These are phyloP conservation scores for Tilletia caries DNA, from an alignment of 1,284 basidiomycete species.

Conservation along the genomic window DNA sequence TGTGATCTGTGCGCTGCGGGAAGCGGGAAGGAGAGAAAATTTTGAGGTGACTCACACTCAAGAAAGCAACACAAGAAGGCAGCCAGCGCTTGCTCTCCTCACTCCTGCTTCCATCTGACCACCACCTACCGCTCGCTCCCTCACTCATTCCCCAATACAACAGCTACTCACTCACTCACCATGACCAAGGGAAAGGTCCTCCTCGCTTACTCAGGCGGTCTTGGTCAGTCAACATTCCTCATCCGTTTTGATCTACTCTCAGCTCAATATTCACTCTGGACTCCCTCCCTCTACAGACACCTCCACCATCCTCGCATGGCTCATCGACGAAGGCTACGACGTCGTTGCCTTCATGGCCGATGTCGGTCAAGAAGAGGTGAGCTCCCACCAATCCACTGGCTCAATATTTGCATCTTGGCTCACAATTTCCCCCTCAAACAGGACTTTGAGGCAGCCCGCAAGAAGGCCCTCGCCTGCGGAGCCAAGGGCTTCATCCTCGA, in stretches of 20 bases:
- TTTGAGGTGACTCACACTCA: background rate
- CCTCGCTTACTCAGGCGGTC: conserved; percentile 94
- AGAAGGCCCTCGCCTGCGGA: conserved; percentile 86
- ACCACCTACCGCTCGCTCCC: background rate
- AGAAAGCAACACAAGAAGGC: no score
- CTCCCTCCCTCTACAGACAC: conserved; percentile 32
- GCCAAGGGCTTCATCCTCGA: conserved; percentile 92
- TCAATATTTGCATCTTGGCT: conserved; percentile 4
- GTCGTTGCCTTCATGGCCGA: conserved; percentile 98
- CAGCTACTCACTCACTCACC: conserved; percentile 2
- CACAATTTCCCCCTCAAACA: conserved; percentile 48
- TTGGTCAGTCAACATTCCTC: conserved; percentile 66
- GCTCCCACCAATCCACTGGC: conserved; percentile 13
- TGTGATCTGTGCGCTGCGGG: no score
- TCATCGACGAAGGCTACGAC: conserved; percentile 93
- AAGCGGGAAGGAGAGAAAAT: no score
- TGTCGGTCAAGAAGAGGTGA: conserved; percentile 85
- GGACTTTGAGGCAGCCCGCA: conserved; percentile 90
- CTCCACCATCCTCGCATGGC: conserved; percentile 53
- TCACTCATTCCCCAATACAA: background rate
- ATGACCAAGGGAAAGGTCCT: conserved; percentile 72
- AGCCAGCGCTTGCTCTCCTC: no score
- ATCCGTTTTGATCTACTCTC: conserved; percentile 18
- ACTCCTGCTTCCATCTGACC: background rate
- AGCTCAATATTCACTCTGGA: background rate